Percentiles rank a stretch among this genome's conserved stretches.
Evolutionary conservation across 441 rosid species (phyloP).

Genomic region (Populus hybrid): DNA sequence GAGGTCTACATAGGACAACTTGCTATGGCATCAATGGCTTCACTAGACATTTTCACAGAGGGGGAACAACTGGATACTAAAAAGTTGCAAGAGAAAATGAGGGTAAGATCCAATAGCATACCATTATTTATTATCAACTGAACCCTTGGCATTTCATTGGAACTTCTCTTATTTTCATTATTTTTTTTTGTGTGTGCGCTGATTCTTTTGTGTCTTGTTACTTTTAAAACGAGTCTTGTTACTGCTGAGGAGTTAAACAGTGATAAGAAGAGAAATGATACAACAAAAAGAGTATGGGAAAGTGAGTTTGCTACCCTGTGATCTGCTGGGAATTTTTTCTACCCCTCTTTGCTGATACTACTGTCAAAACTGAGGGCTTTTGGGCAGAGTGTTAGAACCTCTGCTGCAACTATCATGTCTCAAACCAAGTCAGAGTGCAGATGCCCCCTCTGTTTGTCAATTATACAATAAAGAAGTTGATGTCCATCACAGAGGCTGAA

Average conservation of each 20-base stretch:
- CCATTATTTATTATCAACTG: neutral
- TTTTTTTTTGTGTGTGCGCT: neutral
- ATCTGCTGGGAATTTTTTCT: neutral
- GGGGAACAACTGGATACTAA: conserved; percentile 85
- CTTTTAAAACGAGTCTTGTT: neutral
- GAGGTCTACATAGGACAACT: conserved; percentile 94
- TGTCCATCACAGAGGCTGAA: no score
- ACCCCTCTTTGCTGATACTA: neutral
- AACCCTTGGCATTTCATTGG: conserved; percentile 1
- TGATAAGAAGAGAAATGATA: neutral
- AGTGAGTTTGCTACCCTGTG: neutral
- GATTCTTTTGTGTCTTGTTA: neutral
- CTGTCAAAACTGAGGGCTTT: conserved; percentile 6
- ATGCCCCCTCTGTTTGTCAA: neutral
- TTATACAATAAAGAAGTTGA: neutral
- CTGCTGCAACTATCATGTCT: neutral
- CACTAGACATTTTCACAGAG: conserved; percentile 79
- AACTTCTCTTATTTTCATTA: neutral
- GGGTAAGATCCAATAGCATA: conserved; percentile 34
- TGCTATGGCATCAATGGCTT: conserved; percentile 99
- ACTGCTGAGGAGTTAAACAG: neutral
- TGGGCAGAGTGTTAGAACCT: neutral
- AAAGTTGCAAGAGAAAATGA: conserved; percentile 90
- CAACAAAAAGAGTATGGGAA: neutral
- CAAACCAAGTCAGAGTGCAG: neutral